These are phyloP conservation scores for Fusarium bulbicola DNA, from an alignment of 2,329 filamentous ascomycete species.

Conservation along the genomic window DNA sequence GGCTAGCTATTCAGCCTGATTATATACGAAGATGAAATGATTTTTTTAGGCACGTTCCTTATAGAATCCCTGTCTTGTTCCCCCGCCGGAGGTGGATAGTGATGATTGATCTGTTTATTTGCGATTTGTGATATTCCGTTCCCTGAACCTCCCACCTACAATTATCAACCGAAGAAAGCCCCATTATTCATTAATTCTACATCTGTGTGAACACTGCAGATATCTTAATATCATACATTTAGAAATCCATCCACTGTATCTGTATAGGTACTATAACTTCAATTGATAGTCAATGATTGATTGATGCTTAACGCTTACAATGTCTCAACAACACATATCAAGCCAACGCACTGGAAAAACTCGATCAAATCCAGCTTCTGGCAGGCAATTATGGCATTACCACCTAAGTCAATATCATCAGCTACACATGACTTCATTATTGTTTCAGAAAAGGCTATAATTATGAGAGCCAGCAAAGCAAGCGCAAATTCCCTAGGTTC, in stretches of 20 bases:
- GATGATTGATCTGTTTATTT: fast-evolving
- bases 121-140: neutral
- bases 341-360: too few relatives aligned
- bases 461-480: neutral
- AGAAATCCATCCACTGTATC: fast-evolving
- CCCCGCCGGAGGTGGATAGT: neutral
- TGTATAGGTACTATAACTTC: neutral
- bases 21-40: neutral
- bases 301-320: too few relatives aligned
- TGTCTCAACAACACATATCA: too few relatives aligned
- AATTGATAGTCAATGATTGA: neutral
- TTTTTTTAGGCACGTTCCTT: fast-evolving
- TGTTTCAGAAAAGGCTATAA: fast-evolving
- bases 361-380: fast-evolving
- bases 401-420: neutral
- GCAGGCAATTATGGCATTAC: neutral
- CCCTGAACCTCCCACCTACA: neutral
- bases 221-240: neutral
- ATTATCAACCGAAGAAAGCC: neutral
- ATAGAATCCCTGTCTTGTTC: neutral
- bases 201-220: neutral
- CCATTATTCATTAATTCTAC: neutral
- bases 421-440: neutral
- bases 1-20: neutral
- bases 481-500: too few relatives aligned